Conservation (phyloP, 495 filamentous ascomycete species). For the Aspergillus coremiiformis region DNA sequence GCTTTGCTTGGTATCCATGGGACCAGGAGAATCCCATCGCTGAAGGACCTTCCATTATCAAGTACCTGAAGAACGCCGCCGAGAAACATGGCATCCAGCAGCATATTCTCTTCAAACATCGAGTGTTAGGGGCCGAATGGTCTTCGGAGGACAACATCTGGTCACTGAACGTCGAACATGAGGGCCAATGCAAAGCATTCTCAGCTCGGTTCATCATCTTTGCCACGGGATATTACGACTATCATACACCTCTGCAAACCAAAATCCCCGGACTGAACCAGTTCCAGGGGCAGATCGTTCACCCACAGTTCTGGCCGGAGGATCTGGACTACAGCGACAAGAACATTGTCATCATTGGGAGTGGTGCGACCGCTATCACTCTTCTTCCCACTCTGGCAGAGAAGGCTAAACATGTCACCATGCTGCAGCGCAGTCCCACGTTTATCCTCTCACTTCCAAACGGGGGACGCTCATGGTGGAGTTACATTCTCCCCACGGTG, state of each 20-base stretch:
- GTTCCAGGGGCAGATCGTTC: slow-evolving; percentile 40
- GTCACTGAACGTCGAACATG: slow-evolving; percentile 48
- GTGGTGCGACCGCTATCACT: slow-evolving; percentile 51
- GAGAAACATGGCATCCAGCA: slow-evolving; percentile 52
- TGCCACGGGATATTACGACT: slow-evolving; percentile 61
- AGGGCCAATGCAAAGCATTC: slow-evolving; percentile 39
- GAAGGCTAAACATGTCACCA: slow-evolving; percentile 42
- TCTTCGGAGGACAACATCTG: slow-evolving; percentile 52
- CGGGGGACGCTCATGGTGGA: slow-evolving; percentile 24
- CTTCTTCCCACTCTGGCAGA: slow-evolving; percentile 40
- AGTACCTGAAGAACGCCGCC: slow-evolving; percentile 57
- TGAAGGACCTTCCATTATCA: slow-evolving; percentile 48
- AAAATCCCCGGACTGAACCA: slow-evolving; percentile 37
- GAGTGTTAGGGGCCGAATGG: slow-evolving; percentile 51
- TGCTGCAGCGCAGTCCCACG: slow-evolving; percentile 53
- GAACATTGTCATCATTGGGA: slow-evolving; percentile 50
- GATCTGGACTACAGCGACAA: slow-evolving; percentile 43
- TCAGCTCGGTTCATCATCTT: slow-evolving; percentile 52
- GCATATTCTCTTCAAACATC: slow-evolving; percentile 54
- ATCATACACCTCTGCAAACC: slow-evolving; percentile 47
- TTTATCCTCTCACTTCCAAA: slow-evolving; percentile 50
- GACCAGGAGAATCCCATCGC: slow-evolving; percentile 51
- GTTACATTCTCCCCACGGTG: slow-evolving; percentile 36
- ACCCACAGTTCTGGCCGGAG: slow-evolving; percentile 49
- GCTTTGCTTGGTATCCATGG: slow-evolving; percentile 65